Evolutionary conservation across 139 green algal species (phyloP), one percentile per base, ranked within the genome.

Genomic region (Chlorella ohadii): DNA sequence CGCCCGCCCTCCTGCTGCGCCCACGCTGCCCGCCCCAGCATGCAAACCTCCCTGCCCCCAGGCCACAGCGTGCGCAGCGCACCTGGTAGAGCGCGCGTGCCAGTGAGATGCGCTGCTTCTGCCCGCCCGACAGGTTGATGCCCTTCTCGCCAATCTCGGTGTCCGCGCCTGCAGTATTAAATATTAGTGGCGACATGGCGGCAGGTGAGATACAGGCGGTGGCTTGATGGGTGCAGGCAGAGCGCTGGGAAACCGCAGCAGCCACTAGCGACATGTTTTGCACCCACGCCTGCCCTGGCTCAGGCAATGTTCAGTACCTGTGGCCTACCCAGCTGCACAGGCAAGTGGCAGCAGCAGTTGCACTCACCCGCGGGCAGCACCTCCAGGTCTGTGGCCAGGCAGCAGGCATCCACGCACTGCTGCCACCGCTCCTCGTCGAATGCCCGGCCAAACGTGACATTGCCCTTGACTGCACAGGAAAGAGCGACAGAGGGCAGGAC

Each of bases 141-240:
- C 97, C 97, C 61, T 95, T 92, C 84, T 99, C 96, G 19, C 97
- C 97, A 72, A 99, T 98, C 88, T 99, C 96, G 1, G 96, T 98
- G 33, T 95, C 81, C 39, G 96, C 94, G 4, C 94, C 67, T 73
- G 67, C 44, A 9, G 44, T 51, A 16, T n/a, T 38, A 15, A 2
- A 41, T 6, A 2, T 20, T 67, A 3, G 2, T 7, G 22, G 23
- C 31, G 59, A 23, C 23, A 33, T 67, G 23, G 59, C 33, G 59
- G 44, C n/a, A n/a, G n/a, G n/a, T n/a, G n/a, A n/a, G n/a, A n/a
- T n/a, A n/a, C n/a, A n/a, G n/a, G n/a, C n/a, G n/a, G n/a, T n/a
- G n/a, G n/a, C n/a, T n/a, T n/a, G n/a, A n/a, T n/a, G n/a, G n/a
- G n/a, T n/a, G n/a, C n/a, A n/a, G n/a, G n/a, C n/a, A n/a, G n/a